These are phyloP conservation scores for Penicillium nucicola DNA, from an alignment of 495 filamentous ascomycete genomes.

Conservation along the genomic window DNA sequence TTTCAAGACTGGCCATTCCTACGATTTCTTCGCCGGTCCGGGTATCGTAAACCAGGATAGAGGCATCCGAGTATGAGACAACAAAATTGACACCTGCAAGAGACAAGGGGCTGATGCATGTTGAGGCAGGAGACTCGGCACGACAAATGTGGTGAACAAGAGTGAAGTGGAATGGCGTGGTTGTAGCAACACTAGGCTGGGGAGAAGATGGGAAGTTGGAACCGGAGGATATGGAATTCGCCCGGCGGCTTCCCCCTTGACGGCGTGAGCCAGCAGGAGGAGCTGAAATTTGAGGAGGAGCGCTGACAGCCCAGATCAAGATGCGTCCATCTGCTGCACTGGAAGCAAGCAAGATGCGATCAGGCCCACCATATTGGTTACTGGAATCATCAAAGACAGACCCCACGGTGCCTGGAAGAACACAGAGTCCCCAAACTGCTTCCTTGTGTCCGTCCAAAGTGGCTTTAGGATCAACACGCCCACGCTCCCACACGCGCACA, in stretches of 20 bases:
- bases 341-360: conserved; percentile 85
- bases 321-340: conserved; percentile 89
- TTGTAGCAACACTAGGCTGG: conserved; percentile 79
- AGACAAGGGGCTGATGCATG: conserved; percentile 86
- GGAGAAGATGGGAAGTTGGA: conserved; percentile 86
- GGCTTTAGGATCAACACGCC: conserved; percentile 90
- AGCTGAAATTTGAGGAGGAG: conserved; percentile 80
- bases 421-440: conserved; percentile 92
- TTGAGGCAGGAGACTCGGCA: conserved; percentile 71
- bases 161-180: conserved; percentile 60
- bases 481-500: conserved; percentile 90
- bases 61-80: conserved; percentile 85
- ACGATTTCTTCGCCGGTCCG: conserved; percentile 87
- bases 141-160: conserved; percentile 83
- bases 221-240: conserved; percentile 86
- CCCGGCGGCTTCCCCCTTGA: conserved; percentile 74
- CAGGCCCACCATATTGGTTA: conserved; percentile 67
- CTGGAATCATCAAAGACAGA: conserved; percentile 70
- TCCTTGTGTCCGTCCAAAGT: conserved; percentile 93
- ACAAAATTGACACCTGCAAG: conserved; percentile 87
- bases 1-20: conserved; percentile 87
- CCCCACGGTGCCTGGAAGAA: conserved; percentile 80
- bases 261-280: conserved; percentile 68
- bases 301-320: conserved; percentile 90
- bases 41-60: conserved; percentile 88